These are phyloP conservation scores for Tritrichomonas musculus DNA, from an alignment of 208 protist genomes.

Conservation along the genomic window DNA sequence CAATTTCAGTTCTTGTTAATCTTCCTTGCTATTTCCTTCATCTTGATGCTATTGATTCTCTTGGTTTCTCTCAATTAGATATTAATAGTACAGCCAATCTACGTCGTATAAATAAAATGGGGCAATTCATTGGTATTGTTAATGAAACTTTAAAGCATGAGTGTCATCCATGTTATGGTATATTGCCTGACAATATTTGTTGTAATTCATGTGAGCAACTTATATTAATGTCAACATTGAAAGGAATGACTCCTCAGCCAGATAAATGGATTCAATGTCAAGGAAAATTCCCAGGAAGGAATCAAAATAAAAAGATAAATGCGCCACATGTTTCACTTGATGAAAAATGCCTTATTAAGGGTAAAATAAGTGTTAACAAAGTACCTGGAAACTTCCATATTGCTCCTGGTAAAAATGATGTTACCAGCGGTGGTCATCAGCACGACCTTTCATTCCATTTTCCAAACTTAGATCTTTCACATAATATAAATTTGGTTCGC, in stretches of 20 bases:
- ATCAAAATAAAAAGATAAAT: not conserved
- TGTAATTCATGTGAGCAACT: slow-evolving; percentile 15
- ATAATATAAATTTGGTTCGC: not conserved
- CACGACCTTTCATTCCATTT: not conserved
- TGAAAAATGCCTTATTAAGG: not conserved
- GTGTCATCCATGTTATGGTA: not conserved
- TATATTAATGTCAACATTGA: not conserved
- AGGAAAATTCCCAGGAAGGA: not conserved
- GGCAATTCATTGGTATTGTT: not conserved
- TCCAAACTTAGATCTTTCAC: not conserved
- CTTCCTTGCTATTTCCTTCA: slow-evolving; percentile 15
- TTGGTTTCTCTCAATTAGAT: not conserved
- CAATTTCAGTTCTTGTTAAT: not conserved
- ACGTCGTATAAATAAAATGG: not conserved
- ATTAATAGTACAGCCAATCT: slow-evolving; percentile 16
- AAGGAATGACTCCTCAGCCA: not conserved
- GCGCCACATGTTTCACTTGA: not conserved
- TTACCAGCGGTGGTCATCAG: not conserved
- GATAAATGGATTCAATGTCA: not conserved
- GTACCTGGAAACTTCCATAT: not conserved
- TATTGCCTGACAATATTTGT: not conserved
- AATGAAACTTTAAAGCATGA: not conserved
- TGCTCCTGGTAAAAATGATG: not conserved
- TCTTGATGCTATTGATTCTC: not conserved
- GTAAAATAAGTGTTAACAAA: not conserved